These are phyloP conservation scores for Euphorbia tirucalli DNA, from an alignment of 345 rosid genomes.

Conservation along the genomic window DNA sequence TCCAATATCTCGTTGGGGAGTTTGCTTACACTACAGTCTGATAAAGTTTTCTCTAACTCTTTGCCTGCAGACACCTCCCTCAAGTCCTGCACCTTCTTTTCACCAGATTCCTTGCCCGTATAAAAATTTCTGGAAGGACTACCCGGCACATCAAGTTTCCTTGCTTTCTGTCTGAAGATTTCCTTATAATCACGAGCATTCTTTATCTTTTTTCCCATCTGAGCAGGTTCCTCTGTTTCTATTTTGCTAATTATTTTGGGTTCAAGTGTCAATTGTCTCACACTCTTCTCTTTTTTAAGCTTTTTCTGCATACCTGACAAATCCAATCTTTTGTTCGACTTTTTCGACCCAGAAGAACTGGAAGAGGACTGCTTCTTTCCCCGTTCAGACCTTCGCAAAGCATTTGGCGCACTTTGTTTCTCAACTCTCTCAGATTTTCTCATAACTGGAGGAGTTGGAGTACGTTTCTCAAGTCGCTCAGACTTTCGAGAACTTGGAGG, in stretches of 20 bases:
- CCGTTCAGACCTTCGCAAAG: constrained; percentile 58
- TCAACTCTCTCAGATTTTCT: constrained; percentile 38
- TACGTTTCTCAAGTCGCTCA: constrained; percentile 47
- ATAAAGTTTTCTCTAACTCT: constrained; percentile 8
- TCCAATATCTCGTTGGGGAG: constrained; percentile 10
- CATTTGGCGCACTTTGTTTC: constrained; percentile 34
- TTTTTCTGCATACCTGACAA: constrained; percentile 31
- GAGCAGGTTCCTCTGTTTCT: constrained; percentile 13
- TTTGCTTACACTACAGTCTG: constrained; percentile 16
- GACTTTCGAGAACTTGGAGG: constrained; percentile 44
- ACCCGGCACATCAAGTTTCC: constrained; percentile 27
- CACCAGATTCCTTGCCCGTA: not conserved
- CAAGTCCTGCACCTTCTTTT: constrained; percentile 13
- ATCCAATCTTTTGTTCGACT: constrained; percentile 28
- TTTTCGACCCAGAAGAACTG: constrained; percentile 30
- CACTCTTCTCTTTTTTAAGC: constrained; percentile 31
- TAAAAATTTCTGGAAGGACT: constrained; percentile 15
- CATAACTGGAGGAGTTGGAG: constrained; percentile 35
- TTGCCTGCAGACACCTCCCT: constrained; percentile 9
- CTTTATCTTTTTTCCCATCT: constrained; percentile 21
- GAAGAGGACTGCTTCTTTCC: constrained; percentile 42
- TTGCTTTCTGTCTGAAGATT: constrained; percentile 31
- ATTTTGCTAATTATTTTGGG: constrained; percentile 29
- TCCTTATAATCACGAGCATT: constrained; percentile 47
- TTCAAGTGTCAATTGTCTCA: constrained; percentile 34